These are phyloP conservation scores for Euryodendron excelsum DNA, from an alignment of 148 eudicot species.

Conservation along the genomic window DNA sequence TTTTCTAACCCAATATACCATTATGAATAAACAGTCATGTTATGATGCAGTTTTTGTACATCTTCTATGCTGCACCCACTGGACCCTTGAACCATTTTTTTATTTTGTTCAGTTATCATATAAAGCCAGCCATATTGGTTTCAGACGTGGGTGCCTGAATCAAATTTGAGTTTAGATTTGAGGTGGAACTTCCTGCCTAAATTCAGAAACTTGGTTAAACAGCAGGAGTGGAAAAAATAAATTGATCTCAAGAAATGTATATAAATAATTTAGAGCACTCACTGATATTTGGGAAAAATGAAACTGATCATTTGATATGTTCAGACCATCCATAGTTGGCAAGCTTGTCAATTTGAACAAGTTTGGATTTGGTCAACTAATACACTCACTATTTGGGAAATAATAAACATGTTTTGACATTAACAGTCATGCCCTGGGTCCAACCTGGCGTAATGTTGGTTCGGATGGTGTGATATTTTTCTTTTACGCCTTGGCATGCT, in stretches of 20 bases:
- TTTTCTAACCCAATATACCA: not conserved
- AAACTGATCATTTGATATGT: not conserved
- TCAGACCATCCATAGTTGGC: not conserved
- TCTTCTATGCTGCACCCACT: not conserved
- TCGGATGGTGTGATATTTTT: too few species aligned
- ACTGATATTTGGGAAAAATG: too few species aligned
- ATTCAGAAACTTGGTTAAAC: not conserved
- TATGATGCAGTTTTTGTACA: not conserved
- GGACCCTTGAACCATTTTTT: not conserved
- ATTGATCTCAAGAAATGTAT: not conserved
- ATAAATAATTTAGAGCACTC: not conserved
- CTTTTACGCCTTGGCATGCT: not conserved
- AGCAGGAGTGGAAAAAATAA: not conserved
- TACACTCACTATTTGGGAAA: not conserved
- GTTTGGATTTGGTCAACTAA: too few species aligned
- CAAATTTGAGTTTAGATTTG: not conserved
- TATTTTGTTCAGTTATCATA: too few species aligned
- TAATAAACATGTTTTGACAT: not conserved
- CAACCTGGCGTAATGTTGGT: too few species aligned
- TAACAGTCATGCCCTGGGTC: too few species aligned
- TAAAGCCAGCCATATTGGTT: not conserved
- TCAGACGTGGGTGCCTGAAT: not conserved
- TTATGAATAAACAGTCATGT: not conserved
- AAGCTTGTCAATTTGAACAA: not conserved
- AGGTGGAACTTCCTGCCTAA: not conserved